Percentiles rank a stretch among this genome's conserved stretches.
These are phyloP conservation scores for Aphanomyces euteiches DNA, from an alignment of 352 stramenopile genomes.

Conservation along the genomic window DNA sequence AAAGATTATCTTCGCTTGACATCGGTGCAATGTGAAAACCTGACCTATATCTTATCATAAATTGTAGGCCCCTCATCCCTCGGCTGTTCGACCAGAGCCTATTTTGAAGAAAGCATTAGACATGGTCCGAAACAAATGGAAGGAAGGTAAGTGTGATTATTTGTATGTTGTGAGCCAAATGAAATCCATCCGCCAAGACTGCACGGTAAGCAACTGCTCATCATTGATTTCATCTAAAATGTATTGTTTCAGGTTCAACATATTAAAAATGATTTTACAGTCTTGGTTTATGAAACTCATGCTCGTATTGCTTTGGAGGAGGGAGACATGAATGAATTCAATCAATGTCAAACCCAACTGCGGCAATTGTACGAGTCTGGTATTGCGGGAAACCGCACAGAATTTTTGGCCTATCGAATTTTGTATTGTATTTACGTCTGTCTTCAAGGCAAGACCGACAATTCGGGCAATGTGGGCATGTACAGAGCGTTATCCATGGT, in stretches of 20 bases:
- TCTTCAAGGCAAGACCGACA: slow-evolving; percentile 81
- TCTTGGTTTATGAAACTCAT: slow-evolving; percentile 97
- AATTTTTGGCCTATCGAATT: slow-evolving; percentile 87
- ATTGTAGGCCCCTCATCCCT: slow-evolving; percentile 80
- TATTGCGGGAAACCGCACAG: slow-evolving; percentile 64
- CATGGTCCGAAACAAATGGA: slow-evolving; percentile 86
- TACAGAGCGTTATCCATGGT: slow-evolving; percentile 69
- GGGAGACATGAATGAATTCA: slow-evolving; percentile 95
- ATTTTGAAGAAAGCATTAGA: slow-evolving; percentile 88
- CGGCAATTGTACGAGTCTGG: slow-evolving; percentile 82
- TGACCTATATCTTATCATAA: background rate
- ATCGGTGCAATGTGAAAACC: slow-evolving; percentile 38
- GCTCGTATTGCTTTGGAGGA: slow-evolving; percentile 94
- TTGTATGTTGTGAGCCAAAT: slow-evolving; percentile 96
- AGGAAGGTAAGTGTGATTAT: slow-evolving; percentile 85
- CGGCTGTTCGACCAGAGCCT: slow-evolving; percentile 91
- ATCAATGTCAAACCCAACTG: slow-evolving; percentile 90
- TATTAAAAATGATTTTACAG: slow-evolving; percentile 96
- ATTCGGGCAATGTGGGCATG: slow-evolving; percentile 81
- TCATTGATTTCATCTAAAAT: background rate
- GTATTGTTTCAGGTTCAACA: slow-evolving; percentile 53
- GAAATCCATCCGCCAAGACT: slow-evolving; percentile 99
- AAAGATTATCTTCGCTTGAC: slow-evolving; percentile 99
- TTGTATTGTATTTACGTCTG: slow-evolving; percentile 88
- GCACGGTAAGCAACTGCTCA: slow-evolving; percentile 71